Evolutionary conservation across 1,284 basidiomycete species (phyloP), one percentile per base, ranked within the genome.

Genomic region (Irpex rosettiformis): DNA sequence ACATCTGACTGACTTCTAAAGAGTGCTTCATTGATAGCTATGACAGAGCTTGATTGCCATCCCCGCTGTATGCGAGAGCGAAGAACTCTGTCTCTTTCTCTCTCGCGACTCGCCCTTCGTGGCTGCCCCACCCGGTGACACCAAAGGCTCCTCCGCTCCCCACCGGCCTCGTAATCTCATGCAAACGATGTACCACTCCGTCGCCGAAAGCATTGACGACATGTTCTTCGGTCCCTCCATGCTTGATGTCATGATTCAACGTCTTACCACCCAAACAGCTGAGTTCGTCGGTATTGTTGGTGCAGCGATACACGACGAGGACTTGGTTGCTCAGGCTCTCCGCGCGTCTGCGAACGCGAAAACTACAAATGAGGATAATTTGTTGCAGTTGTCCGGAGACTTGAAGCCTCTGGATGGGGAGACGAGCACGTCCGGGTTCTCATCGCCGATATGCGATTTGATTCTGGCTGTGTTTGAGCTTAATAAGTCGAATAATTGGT

Each of bases 401-500:
- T 71, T 94, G 48, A 90, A 88, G 65, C 87, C 89, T 0, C 71
- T 94, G 25, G 91, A 92, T 22, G 93, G 91, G 30, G 93, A 95
- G 72, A 89, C 88, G 1, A 91, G 88, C 59, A 82, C 85, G n/a
- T 92, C 89, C 3, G 84, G 83, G 2, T 98, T 98, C 72, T 94
- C 94, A 1, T 88, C 88, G 1, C 95, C 96, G 0, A 97, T 99
- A 57, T 97, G 94, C 67, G 95, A 98, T 69, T 78, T 98, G 27
- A 81, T 98, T 40, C 81, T 98, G 56, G 93, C 95, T 22, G 80
- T 98, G 6, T 98, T 98, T 65, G 94, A 98, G 72, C 83, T 98
- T 24, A 89, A 97, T 73, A 93, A 94, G 77, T 91, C 93, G 72
- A 93, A 96, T 67, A 96, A 96, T 65, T 99, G 96, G 96, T 77